Evolutionary conservation across 1,139 yeast species (phyloP).

Genomic region (Debaryomyces singareniensis): DNA sequence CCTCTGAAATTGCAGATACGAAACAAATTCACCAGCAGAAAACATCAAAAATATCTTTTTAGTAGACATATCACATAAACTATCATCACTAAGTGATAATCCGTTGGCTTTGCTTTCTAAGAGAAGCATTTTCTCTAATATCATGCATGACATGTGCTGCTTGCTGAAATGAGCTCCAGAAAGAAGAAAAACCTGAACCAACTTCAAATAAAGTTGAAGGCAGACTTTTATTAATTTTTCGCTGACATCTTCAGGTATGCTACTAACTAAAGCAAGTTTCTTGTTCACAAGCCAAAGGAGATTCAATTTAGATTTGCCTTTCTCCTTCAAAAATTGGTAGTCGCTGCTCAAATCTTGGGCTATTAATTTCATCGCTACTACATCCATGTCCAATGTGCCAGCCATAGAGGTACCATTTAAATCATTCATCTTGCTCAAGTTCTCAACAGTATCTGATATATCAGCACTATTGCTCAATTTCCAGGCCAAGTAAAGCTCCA

Average conservation of each 20-base stretch:
- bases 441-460: too few species aligned
- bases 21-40: slow-evolving; percentile 12
- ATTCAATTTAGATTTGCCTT: slow-evolving; percentile 10
- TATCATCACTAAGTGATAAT: slow-evolving; percentile 1
- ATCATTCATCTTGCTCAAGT: too few species aligned
- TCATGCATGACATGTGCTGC: slow-evolving; percentile 19
- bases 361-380: too few species aligned
- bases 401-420: too few species aligned
- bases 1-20: slow-evolving; percentile 10
- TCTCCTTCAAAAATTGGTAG: slow-evolving; percentile 21
- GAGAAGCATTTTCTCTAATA: slow-evolving; percentile 11
- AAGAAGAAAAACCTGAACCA: slow-evolving; percentile 4
- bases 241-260: slow-evolving; percentile 8
- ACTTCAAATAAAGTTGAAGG: slow-evolving; percentile 3
- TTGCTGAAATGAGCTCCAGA: slow-evolving; percentile 25
- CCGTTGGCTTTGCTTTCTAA: slow-evolving; percentile 1
- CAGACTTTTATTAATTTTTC: slow-evolving; percentile 5
- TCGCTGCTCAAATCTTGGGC: slow-evolving; percentile 25
- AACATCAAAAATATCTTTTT: slow-evolving; percentile 7
- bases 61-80: slow-evolving; percentile 2
- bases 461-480: too few species aligned
- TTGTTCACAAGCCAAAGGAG: slow-evolving; percentile 34
- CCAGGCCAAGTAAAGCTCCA: too few species aligned
- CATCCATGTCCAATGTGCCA: too few species aligned
- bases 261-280: slow-evolving; percentile 24